Evolutionary conservation across 306 rosid genomes (phyloP).

Genomic region (Quercus bicolor): DNA sequence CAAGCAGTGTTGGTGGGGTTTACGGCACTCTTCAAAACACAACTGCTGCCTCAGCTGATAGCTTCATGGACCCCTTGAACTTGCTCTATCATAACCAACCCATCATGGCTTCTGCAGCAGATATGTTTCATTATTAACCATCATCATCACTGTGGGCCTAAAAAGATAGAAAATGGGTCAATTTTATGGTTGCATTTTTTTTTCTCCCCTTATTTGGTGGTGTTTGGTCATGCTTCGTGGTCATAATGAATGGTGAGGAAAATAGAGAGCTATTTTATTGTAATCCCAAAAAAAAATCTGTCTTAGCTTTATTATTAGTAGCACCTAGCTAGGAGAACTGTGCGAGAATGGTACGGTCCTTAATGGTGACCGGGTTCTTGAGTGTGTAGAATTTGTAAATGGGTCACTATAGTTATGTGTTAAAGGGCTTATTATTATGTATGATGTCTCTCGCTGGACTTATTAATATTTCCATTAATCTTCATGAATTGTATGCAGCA

Average conservation of each 20-base stretch:
- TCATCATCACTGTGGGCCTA: not conserved
- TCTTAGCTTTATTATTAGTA: not conserved
- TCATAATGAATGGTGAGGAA: conserved; percentile 7
- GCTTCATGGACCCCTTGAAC: conserved; percentile 47
- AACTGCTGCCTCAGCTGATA: not conserved
- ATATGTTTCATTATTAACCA: conserved; percentile 50
- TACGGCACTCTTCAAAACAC: not conserved
- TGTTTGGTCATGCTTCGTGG: conserved; percentile 3
- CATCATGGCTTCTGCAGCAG: conserved; percentile 52
- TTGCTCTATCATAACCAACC: conserved; percentile 56
- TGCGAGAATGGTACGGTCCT: not conserved
- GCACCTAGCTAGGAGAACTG: not conserved
- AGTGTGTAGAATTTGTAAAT: not conserved
- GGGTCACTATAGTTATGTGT: not conserved
- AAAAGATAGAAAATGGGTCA: not conserved
- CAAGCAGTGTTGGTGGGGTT: conserved; percentile 5
- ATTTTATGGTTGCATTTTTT: conserved; percentile 8
- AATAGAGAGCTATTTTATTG: not conserved
- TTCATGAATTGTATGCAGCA: not conserved
- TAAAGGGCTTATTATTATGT: not conserved
- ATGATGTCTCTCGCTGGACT: not conserved
- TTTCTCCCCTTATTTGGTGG: not conserved
- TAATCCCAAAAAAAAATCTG: not conserved
- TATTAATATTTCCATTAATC: not conserved
- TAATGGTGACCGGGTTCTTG: not conserved